phyloP scores from a whole-genome alignment of 352 stramenopile genomes.

The Globisporangium barbulae region DNA sequence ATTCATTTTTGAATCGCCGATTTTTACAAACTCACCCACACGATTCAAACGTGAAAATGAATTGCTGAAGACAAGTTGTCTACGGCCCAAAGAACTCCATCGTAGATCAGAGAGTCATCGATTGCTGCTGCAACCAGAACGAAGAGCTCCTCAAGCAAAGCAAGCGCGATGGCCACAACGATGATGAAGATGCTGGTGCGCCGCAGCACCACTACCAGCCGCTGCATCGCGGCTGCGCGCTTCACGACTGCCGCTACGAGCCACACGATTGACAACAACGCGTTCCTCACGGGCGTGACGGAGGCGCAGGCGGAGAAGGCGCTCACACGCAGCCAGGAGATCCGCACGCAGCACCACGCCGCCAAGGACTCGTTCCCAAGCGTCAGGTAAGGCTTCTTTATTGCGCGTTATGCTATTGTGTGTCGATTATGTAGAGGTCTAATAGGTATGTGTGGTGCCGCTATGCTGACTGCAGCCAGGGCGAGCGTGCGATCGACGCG shows the following conservation, averaged over 20 bases:
- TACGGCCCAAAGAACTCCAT: neutral
- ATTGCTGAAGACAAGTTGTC: neutral
- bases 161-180: constrained; percentile 1
- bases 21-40: neutral
- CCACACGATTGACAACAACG: constrained; percentile 38
- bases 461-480: constrained; percentile 35
- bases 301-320: constrained; percentile 48
- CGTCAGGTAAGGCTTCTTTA: constrained; percentile 19
- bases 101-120: neutral
- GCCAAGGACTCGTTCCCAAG: constrained; percentile 37
- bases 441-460: neutral
- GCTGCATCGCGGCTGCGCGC: constrained; percentile 10
- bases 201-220: neutral
- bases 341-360: constrained; percentile 54
- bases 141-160: constrained; percentile 2
- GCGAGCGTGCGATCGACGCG: constrained; percentile 41
- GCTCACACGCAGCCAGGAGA: constrained; percentile 47
- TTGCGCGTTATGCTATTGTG: neutral
- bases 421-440: neutral
- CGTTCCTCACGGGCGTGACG: constrained; percentile 50
- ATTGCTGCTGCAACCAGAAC: constrained; percentile 1
- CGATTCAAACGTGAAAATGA: constrained; percentile 10
- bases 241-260: constrained; percentile 30
- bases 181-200: constrained; percentile 15
- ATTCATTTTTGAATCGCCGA: constrained; percentile 17